A percentile compares a stretch with the other conserved stretches of the same genome.
These are phyloP conservation scores for Puccinia horiana DNA, from an alignment of 1,284 basidiomycete genomes.

Conservation along the genomic window DNA sequence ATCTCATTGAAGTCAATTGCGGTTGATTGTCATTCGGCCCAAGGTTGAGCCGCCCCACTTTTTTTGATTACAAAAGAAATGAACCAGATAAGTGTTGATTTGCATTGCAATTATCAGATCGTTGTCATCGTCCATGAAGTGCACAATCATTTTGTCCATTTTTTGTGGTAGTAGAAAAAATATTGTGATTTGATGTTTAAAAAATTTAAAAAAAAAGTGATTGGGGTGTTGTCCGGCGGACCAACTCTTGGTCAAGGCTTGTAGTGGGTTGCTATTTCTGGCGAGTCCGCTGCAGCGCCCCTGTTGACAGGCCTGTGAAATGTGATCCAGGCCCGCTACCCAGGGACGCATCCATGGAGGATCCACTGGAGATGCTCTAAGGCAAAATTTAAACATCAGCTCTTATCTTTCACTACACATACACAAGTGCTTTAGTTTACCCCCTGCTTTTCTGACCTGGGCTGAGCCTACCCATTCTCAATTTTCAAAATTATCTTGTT, in stretches of 20 bases:
- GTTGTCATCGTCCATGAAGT: too few species aligned
- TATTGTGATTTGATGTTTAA: too few species aligned
- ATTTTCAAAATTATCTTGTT: not conserved
- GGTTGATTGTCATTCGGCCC: too few species aligned
- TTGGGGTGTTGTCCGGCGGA: not conserved
- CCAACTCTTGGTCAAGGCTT: not conserved
- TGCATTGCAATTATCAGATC: too few species aligned
- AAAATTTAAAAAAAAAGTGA: too few species aligned
- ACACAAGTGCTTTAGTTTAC: not conserved
- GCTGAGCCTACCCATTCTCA: not conserved
- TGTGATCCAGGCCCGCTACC: not conserved
- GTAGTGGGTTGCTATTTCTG: not conserved
- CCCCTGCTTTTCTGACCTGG: not conserved
- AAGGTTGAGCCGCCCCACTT: too few species aligned
- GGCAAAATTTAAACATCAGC: not conserved
- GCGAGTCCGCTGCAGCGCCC: not conserved
- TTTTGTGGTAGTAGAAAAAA: too few species aligned
- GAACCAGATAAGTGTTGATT: too few species aligned
- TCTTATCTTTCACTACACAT: not conserved
- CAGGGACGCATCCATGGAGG: not conserved
- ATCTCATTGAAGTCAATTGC: too few species aligned
- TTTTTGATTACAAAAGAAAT: too few species aligned
- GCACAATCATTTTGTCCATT: too few species aligned
- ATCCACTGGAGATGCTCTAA: slow-evolving; percentile 8
- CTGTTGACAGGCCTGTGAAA: not conserved